phyloP scores from a whole-genome alignment of 1,284 basidiomycete genomes.

The Sporisorium iseilematis-ciliati region DNA sequence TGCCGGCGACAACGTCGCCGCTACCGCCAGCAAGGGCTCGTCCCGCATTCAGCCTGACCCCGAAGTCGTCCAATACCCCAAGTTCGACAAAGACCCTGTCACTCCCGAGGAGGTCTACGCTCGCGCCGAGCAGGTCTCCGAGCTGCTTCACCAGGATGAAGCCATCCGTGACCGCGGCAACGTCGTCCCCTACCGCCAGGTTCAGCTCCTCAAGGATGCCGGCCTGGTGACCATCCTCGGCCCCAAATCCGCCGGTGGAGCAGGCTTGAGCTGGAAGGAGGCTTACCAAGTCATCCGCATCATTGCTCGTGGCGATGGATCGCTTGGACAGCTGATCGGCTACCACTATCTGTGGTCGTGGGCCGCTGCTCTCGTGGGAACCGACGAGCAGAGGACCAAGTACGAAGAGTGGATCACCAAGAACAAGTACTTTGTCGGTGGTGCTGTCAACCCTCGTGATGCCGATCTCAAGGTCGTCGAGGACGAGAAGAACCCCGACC shows the following conservation, averaged over 20 bases:
- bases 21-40: conserved; percentile 30
- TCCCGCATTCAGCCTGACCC: conserved; percentile 63
- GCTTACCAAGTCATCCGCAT: conserved; percentile 64
- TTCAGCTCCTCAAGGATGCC: conserved; percentile 67
- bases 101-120: conserved; percentile 58
- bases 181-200: conserved; percentile 66
- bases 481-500: conserved; percentile 52
- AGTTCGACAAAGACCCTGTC: conserved; percentile 50
- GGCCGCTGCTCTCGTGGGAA: conserved; percentile 63
- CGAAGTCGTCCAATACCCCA: conserved; percentile 60
- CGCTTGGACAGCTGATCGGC: conserved; percentile 61
- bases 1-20: conserved; percentile 11
- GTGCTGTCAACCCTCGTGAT: conserved; percentile 70
- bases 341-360: conserved; percentile 64
- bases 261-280: conserved; percentile 58
- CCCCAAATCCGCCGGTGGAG: conserved; percentile 60
- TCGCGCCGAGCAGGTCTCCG: conserved; percentile 64
- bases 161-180: conserved; percentile 66
- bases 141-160: conserved; percentile 63
- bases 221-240: conserved; percentile 67
- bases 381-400: conserved; percentile 57
- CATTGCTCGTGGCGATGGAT: conserved; percentile 66
- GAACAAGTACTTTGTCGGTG: conserved; percentile 66
- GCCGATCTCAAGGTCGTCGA: conserved; percentile 61
- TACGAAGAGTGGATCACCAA: conserved; percentile 54